phyloP scores from a whole-genome alignment of 2,329 filamentous ascomycete species.

The Pseudocercospora pini-densiflorae region DNA sequence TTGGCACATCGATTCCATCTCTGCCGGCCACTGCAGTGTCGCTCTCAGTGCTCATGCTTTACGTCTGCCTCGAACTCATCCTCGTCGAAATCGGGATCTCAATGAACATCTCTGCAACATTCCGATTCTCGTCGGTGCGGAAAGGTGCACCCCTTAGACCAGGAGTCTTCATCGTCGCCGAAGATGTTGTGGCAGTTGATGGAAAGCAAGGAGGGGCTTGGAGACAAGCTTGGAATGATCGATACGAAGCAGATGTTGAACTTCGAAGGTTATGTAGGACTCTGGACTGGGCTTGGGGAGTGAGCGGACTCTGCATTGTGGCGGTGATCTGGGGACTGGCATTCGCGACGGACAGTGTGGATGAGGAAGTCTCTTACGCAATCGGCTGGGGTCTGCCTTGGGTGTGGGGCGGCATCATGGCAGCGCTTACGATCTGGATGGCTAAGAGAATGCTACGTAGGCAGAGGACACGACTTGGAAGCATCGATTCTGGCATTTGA shows the following conservation, averaged over 20 bases:
- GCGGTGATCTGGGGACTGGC: not conserved
- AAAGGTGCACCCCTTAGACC: not conserved
- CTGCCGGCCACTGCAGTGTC: not conserved
- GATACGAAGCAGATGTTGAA: not conserved
- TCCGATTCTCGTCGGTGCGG: not conserved
- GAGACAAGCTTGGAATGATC: not conserved
- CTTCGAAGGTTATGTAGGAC: not conserved
- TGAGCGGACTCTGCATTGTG: not conserved
- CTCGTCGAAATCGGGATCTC: not conserved
- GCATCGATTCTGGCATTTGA: not conserved
- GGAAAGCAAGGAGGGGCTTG: conserved; percentile 14
- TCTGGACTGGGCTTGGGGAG: not conserved
- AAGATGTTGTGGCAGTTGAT: not conserved
- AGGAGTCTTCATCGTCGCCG: not conserved
- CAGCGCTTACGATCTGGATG: not conserved
- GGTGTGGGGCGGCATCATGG: not conserved
- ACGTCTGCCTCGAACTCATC: not conserved
- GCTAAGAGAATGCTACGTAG: not conserved
- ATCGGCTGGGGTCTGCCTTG: not conserved
- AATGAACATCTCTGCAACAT: not conserved
- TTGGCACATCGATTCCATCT: not conserved
- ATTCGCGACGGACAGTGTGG: not conserved
- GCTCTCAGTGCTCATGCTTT: not conserved
- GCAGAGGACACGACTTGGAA: not conserved
- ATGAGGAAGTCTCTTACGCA: not conserved